Base-by-base conservation (phyloP, 164 flowering plant genomes). In the Echeveria elegans region DNA sequence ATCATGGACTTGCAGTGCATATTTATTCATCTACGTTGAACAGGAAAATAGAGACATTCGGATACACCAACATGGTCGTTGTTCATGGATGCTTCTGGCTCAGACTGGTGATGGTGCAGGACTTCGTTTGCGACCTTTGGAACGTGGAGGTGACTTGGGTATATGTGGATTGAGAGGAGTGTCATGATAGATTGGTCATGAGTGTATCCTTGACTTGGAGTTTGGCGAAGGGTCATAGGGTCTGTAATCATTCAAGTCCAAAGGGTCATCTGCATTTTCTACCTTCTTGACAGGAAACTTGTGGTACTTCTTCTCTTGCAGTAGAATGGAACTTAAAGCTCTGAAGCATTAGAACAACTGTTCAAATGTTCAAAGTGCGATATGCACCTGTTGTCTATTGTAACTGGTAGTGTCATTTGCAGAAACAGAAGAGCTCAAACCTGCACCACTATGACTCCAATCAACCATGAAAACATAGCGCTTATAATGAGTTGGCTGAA, bases 171-270 rank as follows among this genome's bases (percentile, higher is more conserved):
- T 56, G 61, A 28, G 61, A 56, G 61, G 61, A 56, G 61, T 56
- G 61, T 56, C 28, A 15, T 56, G 61, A 29, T 56, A 56, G 16
- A 56, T 56, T 26, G 61, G 61, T 10, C 61, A 18, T 11, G 61
- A 56, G 61, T 56, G 61, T 28, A 56, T 56, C 61, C 61, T 28
- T 56, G 61, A 56, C 61, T 12, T 56, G 61, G 61, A 56, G 32
- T 28, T 56, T 28, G 61, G 61, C 19, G 32, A 26, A 9, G 61
- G 61, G 18, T 56, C 61, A 15, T 26, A 56, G 6, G 61, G 32
- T 56, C 61, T 56, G 31, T 56, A 56, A 28, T 56, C 32, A 21
- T 53, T 19, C 10, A 53, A 53, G 59, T 53, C 11, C 59, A 53
- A 23, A 11, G 28, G 30, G 2, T 7, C 32, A 15, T 56, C 61